Evolutionary conservation across 176 grass and related monocot species (phyloP).

Genomic region (Saccharum officinarum): DNA sequence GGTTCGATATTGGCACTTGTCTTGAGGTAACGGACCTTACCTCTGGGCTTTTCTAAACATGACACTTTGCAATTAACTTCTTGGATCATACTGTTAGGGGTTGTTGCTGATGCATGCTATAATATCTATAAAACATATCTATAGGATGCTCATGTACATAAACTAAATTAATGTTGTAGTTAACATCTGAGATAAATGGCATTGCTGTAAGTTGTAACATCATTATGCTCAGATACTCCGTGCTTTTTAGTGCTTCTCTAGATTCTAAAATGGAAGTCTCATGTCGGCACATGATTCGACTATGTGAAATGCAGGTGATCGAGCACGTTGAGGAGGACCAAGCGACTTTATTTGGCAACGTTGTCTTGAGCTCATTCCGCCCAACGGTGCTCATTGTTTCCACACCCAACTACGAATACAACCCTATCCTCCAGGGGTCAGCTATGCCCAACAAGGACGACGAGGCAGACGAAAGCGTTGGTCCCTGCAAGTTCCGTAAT

Average conservation of each 20-base stretch:
- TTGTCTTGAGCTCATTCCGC: slow-evolving; percentile 65
- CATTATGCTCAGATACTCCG: not conserved
- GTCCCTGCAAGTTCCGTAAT: slow-evolving; percentile 87
- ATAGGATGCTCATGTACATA: not conserved
- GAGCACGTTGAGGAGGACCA: slow-evolving; percentile 91
- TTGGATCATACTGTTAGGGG: not conserved
- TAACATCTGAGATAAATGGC: slow-evolving; percentile 6
- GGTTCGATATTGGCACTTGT: slow-evolving; percentile 83
- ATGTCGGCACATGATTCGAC: not conserved
- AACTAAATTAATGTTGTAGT: not conserved
- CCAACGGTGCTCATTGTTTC: slow-evolving; percentile 69
- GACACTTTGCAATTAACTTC: not conserved
- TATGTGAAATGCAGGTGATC: slow-evolving; percentile 66
- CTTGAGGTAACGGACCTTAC: slow-evolving; percentile 63
- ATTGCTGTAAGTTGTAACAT: not conserved
- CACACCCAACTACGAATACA: slow-evolving; percentile 97
- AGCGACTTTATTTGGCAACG: slow-evolving; percentile 71
- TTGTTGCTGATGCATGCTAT: slow-evolving; percentile 4
- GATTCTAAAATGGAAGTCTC: not conserved
- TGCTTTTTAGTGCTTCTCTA: not conserved
- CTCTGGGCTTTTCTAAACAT: not conserved
- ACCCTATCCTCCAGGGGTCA: slow-evolving; percentile 80
- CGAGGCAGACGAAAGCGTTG: slow-evolving; percentile 52
- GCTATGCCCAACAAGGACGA: slow-evolving; percentile 71
- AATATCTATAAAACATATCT: not conserved